phyloP scores from a whole-genome alignment of 306 rosid species.

The Carpinus fangiana region DNA sequence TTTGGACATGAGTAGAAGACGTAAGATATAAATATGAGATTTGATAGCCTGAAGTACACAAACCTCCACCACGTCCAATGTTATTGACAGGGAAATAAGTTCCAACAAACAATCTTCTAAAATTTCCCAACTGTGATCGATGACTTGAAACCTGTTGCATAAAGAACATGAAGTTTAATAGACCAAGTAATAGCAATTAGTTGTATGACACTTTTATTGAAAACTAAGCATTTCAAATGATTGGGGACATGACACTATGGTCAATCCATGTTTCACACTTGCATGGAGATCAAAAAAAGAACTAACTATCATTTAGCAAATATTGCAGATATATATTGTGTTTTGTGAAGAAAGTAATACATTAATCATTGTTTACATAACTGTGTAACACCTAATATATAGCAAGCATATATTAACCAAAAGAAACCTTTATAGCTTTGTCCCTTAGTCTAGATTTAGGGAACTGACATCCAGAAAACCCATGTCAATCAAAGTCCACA shows the following conservation, averaged over 20 bases:
- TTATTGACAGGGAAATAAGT: slow-evolving; percentile 40
- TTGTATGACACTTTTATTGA: background rate
- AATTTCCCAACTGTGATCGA: slow-evolving; percentile 40
- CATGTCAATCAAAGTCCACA: background rate
- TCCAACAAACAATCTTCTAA: slow-evolving; percentile 39
- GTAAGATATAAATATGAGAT: too few species aligned
- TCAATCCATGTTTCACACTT: background rate
- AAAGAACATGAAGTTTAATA: slow-evolving; percentile 21
- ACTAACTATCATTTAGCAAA: background rate
- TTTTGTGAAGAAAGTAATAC: background rate
- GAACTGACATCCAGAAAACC: background rate
- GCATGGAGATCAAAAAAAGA: background rate
- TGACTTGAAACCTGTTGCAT: slow-evolving; percentile 59
- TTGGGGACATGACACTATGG: background rate
- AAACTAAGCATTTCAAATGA: background rate
- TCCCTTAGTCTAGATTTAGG: background rate
- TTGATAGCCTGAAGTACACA: background rate
- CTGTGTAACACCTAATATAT: background rate
- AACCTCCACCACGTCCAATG: slow-evolving; percentile 55
- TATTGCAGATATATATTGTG: background rate
- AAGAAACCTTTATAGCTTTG: background rate
- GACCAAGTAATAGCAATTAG: background rate
- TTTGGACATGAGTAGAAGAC: slow-evolving; percentile 10
- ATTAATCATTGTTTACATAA: too few species aligned
- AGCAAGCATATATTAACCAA: background rate